Evolutionary conservation across 345 rosid genomes (phyloP), one percentile per base, ranked within the genome.

Genomic region (Populus pruinosa): DNA sequence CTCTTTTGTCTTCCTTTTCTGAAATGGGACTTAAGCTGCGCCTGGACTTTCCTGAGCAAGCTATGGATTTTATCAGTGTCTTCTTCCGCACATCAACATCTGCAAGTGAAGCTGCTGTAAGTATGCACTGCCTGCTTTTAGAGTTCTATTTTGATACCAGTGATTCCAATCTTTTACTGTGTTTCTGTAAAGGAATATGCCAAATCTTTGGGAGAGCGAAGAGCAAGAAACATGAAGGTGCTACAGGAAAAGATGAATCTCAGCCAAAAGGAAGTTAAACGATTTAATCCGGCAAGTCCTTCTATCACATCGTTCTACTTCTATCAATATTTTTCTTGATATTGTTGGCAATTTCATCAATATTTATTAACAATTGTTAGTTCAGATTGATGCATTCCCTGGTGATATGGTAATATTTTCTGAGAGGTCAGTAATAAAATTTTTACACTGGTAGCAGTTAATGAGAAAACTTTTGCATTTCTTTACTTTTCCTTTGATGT

Each of bases 311-410:
- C 21, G 7, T 71, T 69, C 77, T 71, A 47, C 33, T 64, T 49
- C 56, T 67, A 6, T 70, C 47, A 68, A 9, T 64, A 31, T 74
- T 21, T 78, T 78, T 49, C 71, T 66, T 61, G 62, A 63, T 71
- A 33, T 43, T 33, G 14, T 39, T 64, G 2, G 66, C 72, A 49
- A 47, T 73, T 69, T 75, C 56, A 25, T 75, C 53, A 61, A 49
- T 55, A 62, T 53, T 64, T 77, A 38, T 8, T 76, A 59, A 72
- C 69, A 25, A 64, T 5, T 49, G 76, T 63, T 49, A 14, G 77
- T 77, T 80, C 89, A 96, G 99, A 87, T 96, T 80, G 99, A 96
- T 86, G 99, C 98, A 70, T 91, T 96, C 87, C 99, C 99, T 68
- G 98, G 99, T 64, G 99, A 96, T 85, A 96, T 96, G 83, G 94